These are phyloP conservation scores for California macrophylla DNA, from an alignment of 441 rosid species.

Conservation along the genomic window DNA sequence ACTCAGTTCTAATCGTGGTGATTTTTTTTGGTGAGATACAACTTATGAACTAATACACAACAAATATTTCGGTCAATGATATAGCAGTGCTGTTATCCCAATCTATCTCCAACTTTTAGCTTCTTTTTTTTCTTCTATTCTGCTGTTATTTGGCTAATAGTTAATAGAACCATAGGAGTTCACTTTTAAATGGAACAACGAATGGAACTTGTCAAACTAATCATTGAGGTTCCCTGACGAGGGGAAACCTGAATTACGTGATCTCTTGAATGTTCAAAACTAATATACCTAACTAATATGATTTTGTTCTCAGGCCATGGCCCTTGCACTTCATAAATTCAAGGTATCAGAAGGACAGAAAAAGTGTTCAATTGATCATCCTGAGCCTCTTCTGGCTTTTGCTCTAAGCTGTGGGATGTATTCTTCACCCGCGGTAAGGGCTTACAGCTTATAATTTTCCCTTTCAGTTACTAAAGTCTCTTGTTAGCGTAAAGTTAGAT, in stretches of 20 bases:
- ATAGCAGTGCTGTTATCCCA: too few relatives aligned
- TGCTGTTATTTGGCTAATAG: neutral
- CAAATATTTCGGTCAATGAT: neutral
- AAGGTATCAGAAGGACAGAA: conserved; percentile 40
- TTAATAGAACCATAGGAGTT: neutral
- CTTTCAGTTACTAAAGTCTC: neutral
- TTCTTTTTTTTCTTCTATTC: too few relatives aligned
- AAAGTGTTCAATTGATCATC: conserved; percentile 43
- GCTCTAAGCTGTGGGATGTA: conserved; percentile 57
- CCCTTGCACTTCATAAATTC: conserved; percentile 47
- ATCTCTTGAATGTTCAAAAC: conserved; percentile 7
- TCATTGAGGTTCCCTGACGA: neutral
- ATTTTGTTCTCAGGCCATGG: conserved; percentile 37
- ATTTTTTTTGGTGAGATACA: neutral
- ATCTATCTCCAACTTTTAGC: too few relatives aligned
- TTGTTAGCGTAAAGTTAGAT: neutral
- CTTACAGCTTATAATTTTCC: neutral
- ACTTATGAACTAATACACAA: neutral
- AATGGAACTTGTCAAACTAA: neutral
- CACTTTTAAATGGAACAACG: neutral
- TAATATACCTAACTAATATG: neutral
- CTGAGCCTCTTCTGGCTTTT: conserved; percentile 53
- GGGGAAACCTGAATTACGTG: neutral
- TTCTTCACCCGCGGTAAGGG: conserved; percentile 64
- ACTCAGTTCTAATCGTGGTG: neutral